A percentile compares a stretch with the other conserved stretches of the same genome.
These are phyloP conservation scores for Raffaelea albimanens DNA, from an alignment of 2,329 filamentous ascomycete species.

Conservation along the genomic window DNA sequence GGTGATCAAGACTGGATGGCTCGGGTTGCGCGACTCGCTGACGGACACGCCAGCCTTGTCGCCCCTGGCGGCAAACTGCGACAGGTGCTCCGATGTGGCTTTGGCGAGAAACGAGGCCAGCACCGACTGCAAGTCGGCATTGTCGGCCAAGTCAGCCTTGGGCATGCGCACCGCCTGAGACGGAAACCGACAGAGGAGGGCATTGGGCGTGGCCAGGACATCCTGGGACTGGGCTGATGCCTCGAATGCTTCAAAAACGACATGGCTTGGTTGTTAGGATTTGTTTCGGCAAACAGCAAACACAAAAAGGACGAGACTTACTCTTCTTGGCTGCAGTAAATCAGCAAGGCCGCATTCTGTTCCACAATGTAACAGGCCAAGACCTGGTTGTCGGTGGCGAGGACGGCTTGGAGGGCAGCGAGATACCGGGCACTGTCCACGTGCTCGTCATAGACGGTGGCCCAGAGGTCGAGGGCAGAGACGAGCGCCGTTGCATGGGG, in stretches of 20 bases:
- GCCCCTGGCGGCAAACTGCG: conserved; percentile 32
- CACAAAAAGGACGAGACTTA: neutral
- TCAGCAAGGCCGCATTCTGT: conserved; percentile 23
- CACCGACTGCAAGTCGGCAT: conserved; percentile 31
- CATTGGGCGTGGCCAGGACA: conserved; percentile 39
- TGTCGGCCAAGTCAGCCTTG: conserved; percentile 14
- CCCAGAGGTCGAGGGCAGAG: neutral
- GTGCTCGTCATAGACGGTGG: neutral
- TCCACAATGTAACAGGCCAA: conserved; percentile 3
- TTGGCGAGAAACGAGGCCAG: conserved; percentile 46
- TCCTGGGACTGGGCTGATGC: conserved; percentile 41
- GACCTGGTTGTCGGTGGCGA: neutral
- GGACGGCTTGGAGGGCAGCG: neutral
- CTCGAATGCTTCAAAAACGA: conserved; percentile 49
- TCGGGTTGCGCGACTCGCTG: conserved; percentile 49
- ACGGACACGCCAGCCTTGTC: conserved; percentile 39
- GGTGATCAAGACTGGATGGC: conserved; percentile 45
- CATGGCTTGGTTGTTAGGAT: conserved; percentile 4
- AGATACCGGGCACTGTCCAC: neutral
- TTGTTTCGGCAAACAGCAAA: neutral
- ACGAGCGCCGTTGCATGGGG: neutral
- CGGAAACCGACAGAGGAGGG: conserved; percentile 52
- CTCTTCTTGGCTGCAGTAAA: conserved; percentile 13
- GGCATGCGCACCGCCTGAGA: conserved; percentile 41
- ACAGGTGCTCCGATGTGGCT: conserved; percentile 36